A percentile compares a stretch with the other conserved stretches of the same genome.
Evolutionary conservation across 2,329 filamentous ascomycete genomes (phyloP).

Genomic region (Aureobasidium zeae): DNA sequence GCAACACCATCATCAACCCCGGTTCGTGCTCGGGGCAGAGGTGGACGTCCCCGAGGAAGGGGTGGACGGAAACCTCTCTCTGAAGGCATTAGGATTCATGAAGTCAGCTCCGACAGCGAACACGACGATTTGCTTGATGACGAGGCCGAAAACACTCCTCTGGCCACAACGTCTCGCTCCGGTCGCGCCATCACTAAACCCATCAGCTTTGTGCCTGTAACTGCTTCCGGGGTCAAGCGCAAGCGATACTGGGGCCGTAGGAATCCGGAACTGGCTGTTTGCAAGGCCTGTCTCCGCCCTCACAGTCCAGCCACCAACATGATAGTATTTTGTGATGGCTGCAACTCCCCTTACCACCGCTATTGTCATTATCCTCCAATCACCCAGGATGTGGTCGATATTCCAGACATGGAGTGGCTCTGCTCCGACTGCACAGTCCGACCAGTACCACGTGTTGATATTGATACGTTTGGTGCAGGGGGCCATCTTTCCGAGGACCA

Average conservation of each 20-base stretch:
- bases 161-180: conserved; percentile 63
- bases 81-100: conserved; percentile 25
- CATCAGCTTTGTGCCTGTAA: conserved; percentile 50
- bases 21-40: conserved; percentile 29
- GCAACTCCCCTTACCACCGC: conserved; percentile 72
- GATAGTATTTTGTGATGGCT: conserved; percentile 80
- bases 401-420: conserved; percentile 61
- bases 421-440: conserved; percentile 54
- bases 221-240: conserved; percentile 42
- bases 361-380: conserved; percentile 71
- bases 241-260: conserved; percentile 48
- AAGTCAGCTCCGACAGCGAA: conserved; percentile 22
- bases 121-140: conserved; percentile 30
- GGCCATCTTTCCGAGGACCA: conserved; percentile 34
- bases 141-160: conserved; percentile 35
- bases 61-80: conserved; percentile 19
- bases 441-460: conserved; percentile 33
- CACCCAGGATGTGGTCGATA: conserved; percentile 56
- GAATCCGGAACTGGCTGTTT: conserved; percentile 51
- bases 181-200: conserved; percentile 63
- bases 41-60: conserved; percentile 17
- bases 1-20: conserved; percentile 27
- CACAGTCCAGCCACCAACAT: conserved; percentile 64
- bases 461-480: conserved; percentile 32
- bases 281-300: conserved; percentile 63